Evolutionary conservation across 1,284 basidiomycete genomes (phyloP).

Genomic region (Irpex rosettiformis): DNA sequence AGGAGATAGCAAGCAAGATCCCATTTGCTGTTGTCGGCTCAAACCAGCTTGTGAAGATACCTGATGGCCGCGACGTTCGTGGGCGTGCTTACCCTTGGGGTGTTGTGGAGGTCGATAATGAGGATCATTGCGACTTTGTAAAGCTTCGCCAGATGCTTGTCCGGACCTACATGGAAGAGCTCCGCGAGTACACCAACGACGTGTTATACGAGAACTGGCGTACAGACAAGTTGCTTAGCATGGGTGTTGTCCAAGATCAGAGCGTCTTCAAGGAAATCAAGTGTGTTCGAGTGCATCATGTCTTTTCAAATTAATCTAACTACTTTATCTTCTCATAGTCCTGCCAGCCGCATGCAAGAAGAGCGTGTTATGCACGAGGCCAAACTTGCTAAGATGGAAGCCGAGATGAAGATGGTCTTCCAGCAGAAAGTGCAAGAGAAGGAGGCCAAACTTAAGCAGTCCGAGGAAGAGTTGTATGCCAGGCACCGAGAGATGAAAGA

Average conservation of each 20-base stretch:
- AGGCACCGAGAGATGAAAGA: slow-evolving; percentile 99
- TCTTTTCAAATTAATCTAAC: slow-evolving; percentile 12
- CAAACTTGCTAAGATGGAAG: slow-evolving; percentile 98
- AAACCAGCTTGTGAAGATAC: slow-evolving; percentile 73
- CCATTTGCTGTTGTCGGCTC: slow-evolving; percentile 97
- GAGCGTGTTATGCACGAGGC: slow-evolving; percentile 92
- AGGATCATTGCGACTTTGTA: slow-evolving; percentile 97
- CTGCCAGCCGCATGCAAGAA: slow-evolving; percentile 92
- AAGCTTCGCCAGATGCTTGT: slow-evolving; percentile 98
- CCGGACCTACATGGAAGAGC: slow-evolving; percentile 96
- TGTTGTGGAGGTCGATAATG: slow-evolving; percentile 96
- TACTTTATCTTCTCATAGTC: slow-evolving; percentile 48
- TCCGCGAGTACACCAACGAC: slow-evolving; percentile 92
- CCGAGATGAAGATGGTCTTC: slow-evolving; percentile 99
- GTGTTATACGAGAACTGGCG: slow-evolving; percentile 96
- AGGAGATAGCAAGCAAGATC: slow-evolving; percentile 95
- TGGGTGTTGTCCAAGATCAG: slow-evolving; percentile 96
- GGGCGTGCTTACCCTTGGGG: slow-evolving; percentile 97
- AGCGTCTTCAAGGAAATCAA: slow-evolving; percentile 98
- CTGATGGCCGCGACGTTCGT: slow-evolving; percentile 87
- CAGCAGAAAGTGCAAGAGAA: slow-evolving; percentile 99
- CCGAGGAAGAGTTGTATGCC: slow-evolving; percentile 95
- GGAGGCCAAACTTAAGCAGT: slow-evolving; percentile 96
- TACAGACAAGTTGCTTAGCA: slow-evolving; percentile 88
- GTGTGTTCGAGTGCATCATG: slow-evolving; percentile 46